These are phyloP conservation scores for Dryas drummondii DNA, from an alignment of 306 rosid genomes.

Conservation along the genomic window DNA sequence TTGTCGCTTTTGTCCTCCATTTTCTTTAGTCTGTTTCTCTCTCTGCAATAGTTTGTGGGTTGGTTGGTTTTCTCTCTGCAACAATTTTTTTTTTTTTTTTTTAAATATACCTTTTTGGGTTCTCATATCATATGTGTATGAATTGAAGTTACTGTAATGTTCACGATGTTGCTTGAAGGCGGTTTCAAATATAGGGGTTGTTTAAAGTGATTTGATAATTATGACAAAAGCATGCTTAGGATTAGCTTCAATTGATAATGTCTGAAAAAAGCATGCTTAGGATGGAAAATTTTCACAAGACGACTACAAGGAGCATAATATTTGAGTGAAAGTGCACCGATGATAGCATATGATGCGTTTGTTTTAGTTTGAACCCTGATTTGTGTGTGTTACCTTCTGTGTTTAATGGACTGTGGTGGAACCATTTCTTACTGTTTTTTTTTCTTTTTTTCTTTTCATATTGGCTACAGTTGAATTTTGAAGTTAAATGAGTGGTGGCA, in stretches of 20 bases:
- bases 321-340: background rate
- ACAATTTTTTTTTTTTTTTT: background rate
- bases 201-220: background rate
- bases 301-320: background rate
- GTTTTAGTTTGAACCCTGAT: background rate
- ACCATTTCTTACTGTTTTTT: background rate
- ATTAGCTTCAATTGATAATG: background rate
- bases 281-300: background rate
- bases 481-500: constrained; percentile 58
- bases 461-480: constrained; percentile 17
- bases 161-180: background rate
- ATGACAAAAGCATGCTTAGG: background rate
- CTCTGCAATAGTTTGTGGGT: background rate
- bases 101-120: background rate
- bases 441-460: background rate
- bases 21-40: background rate
- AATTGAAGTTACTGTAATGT: background rate
- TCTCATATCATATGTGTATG: background rate
- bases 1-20: background rate
- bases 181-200: background rate
- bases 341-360: background rate
- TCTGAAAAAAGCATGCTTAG: background rate
- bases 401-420: background rate
- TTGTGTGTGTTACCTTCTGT: background rate
- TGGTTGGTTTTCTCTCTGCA: background rate